Percentiles rank a stretch among this genome's conserved stretches.
Conservation (phyloP, 2,329 filamentous ascomycete genomes). For the Bipolaris bicolor region DNA sequence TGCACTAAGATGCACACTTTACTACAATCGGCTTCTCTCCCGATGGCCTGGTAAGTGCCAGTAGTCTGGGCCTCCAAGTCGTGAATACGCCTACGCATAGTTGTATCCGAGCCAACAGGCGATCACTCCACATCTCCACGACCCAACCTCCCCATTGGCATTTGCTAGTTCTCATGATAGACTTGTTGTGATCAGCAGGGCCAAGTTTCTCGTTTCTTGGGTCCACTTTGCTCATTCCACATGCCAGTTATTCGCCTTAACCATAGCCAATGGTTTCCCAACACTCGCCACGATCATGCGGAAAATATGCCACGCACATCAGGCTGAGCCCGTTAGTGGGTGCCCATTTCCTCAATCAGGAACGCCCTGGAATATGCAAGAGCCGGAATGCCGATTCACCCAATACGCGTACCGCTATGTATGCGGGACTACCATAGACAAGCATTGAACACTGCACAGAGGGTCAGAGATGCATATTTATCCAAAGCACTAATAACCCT, state of each 20-base stretch:
- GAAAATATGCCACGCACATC: not conserved
- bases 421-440: no score
- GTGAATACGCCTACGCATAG: not conserved
- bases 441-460: not conserved
- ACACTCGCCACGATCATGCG: not conserved
- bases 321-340: no score
- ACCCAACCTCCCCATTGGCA: not conserved
- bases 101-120: not conserved
- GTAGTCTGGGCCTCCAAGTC: not conserved
- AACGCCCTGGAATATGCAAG: no score
- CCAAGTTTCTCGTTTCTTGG: not conserved
- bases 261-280: not conserved
- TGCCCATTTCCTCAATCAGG: not conserved
- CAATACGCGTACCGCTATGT: not conserved
- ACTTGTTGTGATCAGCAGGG: not conserved
- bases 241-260: no score
- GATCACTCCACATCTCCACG: constrained; percentile 5
- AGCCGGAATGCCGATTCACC: not conserved
- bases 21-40: not conserved
- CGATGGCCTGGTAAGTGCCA: constrained; percentile 4
- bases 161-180: not conserved
- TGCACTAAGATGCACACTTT: not conserved
- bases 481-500: not conserved
- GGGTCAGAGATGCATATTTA: not conserved
- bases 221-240: not conserved